A percentile compares a stretch with the other conserved stretches of the same genome.
phyloP scores from a whole-genome alignment of 805 yeast species.

The Priceomyces fermenticarens region DNA sequence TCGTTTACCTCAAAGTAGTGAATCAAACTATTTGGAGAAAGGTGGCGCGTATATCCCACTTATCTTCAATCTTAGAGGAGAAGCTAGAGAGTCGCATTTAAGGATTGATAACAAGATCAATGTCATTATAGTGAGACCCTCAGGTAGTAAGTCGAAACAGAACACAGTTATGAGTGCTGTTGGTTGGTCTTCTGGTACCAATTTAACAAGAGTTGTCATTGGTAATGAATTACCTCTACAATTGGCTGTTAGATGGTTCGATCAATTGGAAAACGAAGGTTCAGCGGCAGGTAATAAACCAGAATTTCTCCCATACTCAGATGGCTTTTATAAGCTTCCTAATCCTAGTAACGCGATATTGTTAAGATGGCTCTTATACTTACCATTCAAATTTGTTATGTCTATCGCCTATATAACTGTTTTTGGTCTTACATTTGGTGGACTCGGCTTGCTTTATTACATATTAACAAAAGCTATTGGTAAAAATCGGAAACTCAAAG shows the following conservation, averaged over 20 bases:
- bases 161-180: constrained; percentile 50
- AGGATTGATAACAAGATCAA: constrained; percentile 62
- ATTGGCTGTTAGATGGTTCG: constrained; percentile 60
- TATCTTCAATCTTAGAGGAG: constrained; percentile 63
- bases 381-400: constrained; percentile 17
- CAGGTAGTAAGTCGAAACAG: constrained; percentile 22
- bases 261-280: constrained; percentile 20
- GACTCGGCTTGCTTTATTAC: constrained; percentile 23
- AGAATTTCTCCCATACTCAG: constrained; percentile 30
- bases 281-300: constrained; percentile 10
- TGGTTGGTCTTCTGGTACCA: constrained; percentile 61
- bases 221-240: constrained; percentile 60
- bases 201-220: constrained; percentile 59
- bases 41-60: constrained; percentile 55
- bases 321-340: constrained; percentile 42
- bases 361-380: constrained; percentile 17
- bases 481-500: constrained; percentile 14
- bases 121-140: constrained; percentile 44
- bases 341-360: constrained; percentile 18
- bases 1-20: constrained; percentile 51
- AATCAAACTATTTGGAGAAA: constrained; percentile 37
- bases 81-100: constrained; percentile 62
- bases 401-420: constrained; percentile 1
- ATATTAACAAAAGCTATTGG: constrained; percentile 13
- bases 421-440: constrained; percentile 7